Evolutionary conservation across 345 rosid species (phyloP), one percentile per base, ranked within the genome.

Genomic region (Acer yangbiense): DNA sequence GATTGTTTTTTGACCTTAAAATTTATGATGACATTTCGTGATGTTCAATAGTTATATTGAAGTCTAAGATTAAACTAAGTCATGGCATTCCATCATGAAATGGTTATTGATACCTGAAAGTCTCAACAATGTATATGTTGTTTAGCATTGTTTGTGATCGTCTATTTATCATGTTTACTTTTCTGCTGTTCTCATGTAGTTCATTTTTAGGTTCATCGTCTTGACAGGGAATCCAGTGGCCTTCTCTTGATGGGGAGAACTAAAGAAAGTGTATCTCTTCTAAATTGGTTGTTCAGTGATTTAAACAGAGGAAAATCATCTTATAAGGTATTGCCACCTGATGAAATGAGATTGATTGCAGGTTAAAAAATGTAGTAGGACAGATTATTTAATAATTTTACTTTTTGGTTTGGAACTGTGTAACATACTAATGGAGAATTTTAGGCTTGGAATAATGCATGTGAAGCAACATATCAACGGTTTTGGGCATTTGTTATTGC

Each of bases 401-500:
- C 52, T 65, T 63, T 60, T 17, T 68, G 52, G 25, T 58, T 16
- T 62, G 48, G 62, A 69, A 74, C n/a, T 35, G n/a, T 63, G 12
- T 16, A 32, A 68, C 20, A 17, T 50, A 23, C 65, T 55, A 44
- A 69, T 25, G 3, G 63, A 58, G 35, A 75, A 74, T 78, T 77
- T 35, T 81, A 94, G 98, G 97, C 80, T 54, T 93, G 97, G 97
- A 84, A 89, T 86, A 86, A 87, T 87, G 93, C 98, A 6, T 90
- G 95, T 62, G 82, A 89, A 79, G 91, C 87, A 9, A 93, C 73
- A 83, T 91, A 82, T 80, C 97, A 92, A 86, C 83, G 89, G 25
- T 88, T 86, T 66, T 95, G 98, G 98, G 98, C 93, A 48, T 82
- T 95, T 83, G 97, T 95, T 77, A 95, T 95, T 69, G 98, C 98